Evolutionary conservation across 331 rosid genomes (phyloP).

Genomic region (Prunus yedoensis): DNA sequence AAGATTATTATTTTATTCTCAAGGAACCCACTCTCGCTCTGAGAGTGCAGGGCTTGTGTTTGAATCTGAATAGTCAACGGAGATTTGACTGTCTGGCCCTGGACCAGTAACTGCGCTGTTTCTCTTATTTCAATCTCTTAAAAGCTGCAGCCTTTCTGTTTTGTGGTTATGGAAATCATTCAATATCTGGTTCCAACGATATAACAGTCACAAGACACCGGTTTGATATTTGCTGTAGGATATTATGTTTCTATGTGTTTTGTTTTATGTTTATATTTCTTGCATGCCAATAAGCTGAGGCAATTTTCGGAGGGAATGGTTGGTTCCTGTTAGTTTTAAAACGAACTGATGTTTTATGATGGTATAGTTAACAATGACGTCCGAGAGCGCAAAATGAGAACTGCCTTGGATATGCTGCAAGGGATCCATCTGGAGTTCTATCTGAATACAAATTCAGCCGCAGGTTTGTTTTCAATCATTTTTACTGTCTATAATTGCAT

Average conservation of each 20-base stretch:
- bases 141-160: background rate
- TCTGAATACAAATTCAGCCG: constrained; percentile 75
- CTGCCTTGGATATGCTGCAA: constrained; percentile 91
- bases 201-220: background rate
- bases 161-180: background rate
- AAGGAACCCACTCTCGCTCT: background rate
- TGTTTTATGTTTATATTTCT: background rate
- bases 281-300: background rate
- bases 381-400: constrained; percentile 30
- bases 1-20: background rate
- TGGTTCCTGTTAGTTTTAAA: too few species aligned
- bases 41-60: background rate
- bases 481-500: background rate
- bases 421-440: constrained; percentile 72
- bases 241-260: too few species aligned
- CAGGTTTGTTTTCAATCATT: constrained; percentile 34
- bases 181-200: background rate
- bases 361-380: constrained; percentile 40
- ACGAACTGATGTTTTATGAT: background rate
- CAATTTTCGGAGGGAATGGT: too few species aligned
- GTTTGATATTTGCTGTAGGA: background rate
- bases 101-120: background rate
- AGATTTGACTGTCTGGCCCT: background rate
- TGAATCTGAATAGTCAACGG: background rate
- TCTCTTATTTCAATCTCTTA: background rate